A percentile compares a stretch with the other conserved stretches of the same genome.
Evolutionary conservation across 2,329 filamentous ascomycete genomes (phyloP).

Genomic region (Lasiodiplodia sp.): DNA sequence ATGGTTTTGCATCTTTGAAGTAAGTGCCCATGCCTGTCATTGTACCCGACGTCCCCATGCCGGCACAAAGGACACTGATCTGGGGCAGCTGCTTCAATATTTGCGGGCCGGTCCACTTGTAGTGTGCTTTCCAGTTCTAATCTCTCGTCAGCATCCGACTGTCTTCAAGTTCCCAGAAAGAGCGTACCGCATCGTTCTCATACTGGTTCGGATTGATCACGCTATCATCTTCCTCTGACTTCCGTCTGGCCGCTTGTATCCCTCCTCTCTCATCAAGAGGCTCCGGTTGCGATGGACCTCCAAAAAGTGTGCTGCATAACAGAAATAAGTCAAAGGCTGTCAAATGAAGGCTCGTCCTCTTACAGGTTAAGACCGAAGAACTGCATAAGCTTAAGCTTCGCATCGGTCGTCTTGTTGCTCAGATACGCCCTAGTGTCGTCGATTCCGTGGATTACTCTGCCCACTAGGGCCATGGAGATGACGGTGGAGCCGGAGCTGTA

Average conservation of each 20-base stretch:
- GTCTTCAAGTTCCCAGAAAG: no score
- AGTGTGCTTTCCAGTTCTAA: conserved; percentile 63
- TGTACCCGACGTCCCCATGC: conserved; percentile 65
- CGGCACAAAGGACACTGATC: conserved; percentile 63
- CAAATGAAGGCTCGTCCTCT: conserved; percentile 31
- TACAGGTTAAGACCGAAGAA: conserved; percentile 66
- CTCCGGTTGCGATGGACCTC: conserved; percentile 66
- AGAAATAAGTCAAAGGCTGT: background rate
- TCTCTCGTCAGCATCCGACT: background rate
- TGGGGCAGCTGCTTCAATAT: conserved; percentile 64
- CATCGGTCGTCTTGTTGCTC: conserved; percentile 64
- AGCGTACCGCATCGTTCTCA: conserved; percentile 55
- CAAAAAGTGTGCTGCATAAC: conserved; percentile 58
- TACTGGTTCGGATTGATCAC: conserved; percentile 65
- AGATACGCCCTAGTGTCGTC: conserved; percentile 63
- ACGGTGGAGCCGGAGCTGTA: conserved; percentile 70
- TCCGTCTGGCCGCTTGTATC: conserved; percentile 56
- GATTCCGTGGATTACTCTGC: conserved; percentile 59
- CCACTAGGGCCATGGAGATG: conserved; percentile 65
- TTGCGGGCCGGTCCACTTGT: conserved; percentile 67
- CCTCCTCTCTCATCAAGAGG: conserved; percentile 61
- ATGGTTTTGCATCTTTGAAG: conserved; percentile 57
- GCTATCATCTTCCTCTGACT: conserved; percentile 52
- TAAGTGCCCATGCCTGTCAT: conserved; percentile 49
- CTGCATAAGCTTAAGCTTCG: conserved; percentile 63